These are phyloP conservation scores for Strigomonas culicis DNA, from an alignment of 208 protist species.

Conservation along the genomic window DNA sequence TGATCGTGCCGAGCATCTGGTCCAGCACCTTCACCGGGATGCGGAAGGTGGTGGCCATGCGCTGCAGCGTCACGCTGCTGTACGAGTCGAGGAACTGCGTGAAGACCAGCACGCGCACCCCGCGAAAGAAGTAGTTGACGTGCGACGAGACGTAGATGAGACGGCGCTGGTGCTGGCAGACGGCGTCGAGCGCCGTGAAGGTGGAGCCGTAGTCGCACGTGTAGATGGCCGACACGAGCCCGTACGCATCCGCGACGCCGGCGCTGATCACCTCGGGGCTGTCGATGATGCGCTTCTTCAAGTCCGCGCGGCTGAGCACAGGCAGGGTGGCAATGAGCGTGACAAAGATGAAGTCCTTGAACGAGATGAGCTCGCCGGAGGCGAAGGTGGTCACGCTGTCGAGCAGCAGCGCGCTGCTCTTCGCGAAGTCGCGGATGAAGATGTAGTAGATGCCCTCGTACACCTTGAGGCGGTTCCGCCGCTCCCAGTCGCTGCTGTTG, in stretches of 20 bases:
- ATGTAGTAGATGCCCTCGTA: conserved; percentile 97
- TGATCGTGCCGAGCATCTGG: conserved; percentile 96
- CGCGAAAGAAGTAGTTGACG: conserved; percentile 95
- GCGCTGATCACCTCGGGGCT: conserved; percentile 90
- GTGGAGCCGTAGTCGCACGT: conserved; percentile 95
- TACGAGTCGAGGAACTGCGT: conserved; percentile 99
- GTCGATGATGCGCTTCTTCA: conserved; percentile 91
- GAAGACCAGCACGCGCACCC: conserved; percentile 96
- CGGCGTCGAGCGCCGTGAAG: conserved; percentile 87
- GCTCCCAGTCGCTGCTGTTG: conserved; percentile 98
- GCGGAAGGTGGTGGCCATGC: conserved; percentile 96
- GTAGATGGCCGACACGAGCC: conserved; percentile 92
- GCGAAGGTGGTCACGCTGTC: conserved; percentile 98
- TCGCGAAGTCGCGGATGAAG: conserved; percentile 93
- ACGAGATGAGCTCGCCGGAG: conserved; percentile 93
- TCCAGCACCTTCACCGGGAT: conserved; percentile 87
- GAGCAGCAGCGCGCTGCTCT: conserved; percentile 92
- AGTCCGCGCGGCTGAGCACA: conserved; percentile 80
- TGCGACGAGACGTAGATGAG: conserved; percentile 94
- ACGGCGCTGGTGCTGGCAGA: conserved; percentile 88
- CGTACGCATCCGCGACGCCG: conserved; percentile 86
- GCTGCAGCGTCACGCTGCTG: conserved; percentile 94
- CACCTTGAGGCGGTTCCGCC: conserved; percentile 98
- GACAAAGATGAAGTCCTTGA: conserved; percentile 95
- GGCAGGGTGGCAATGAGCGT: conserved; percentile 90